Base-by-base conservation (phyloP, 768 basidiomycete genomes). In the Lactifluus volemus region DNA sequence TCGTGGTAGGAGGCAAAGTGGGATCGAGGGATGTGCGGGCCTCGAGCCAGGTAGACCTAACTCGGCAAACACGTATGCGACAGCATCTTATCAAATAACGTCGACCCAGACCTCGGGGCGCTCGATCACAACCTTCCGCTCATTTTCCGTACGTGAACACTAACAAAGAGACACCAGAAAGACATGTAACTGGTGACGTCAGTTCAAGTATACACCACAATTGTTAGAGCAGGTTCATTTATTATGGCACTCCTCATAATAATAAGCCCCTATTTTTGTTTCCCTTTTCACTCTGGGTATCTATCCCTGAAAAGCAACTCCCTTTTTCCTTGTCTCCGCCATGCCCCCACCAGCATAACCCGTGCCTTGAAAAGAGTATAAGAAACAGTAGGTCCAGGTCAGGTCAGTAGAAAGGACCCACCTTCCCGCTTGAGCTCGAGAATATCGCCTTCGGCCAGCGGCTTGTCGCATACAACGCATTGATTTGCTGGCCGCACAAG, bases 301-400 rank as follows among this genome's bases (percentile, higher is more conserved):
- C 39, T 58, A 93, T 47, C 90, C 92, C 70, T 95, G 92, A 76
- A 98, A 96, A 0, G 92, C 87, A 12, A 92, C 74, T 2, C 92
- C 92, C 32, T 77, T 77, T 70, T 82, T 87, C 41, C 82, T 85
- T 0, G 89, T 88, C 74, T 96, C 92, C n/a, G 93, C 92, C 65
- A 92, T 73, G 6, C 95, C 95, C n/a, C 95, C 94, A 55, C 90
- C 89, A 8, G 95, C 93, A 69, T 90, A 98, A 0, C 95, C 94
- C 10, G 95, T 98, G 29, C 92, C 90, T 92, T 19, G 14, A 32
- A 25, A 34, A 12, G 4, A 38, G 21, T 11, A 9, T 39, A 7
- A 34, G 36, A 17, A 12, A 17, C 8, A 1, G 59, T 41, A 11
- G 25, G 15, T n/a, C 4, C 25, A 42, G 12, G 36, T 14, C 32